Conservation (phyloP, 1,284 basidiomycete genomes). For the Megacollybia platyphylla region DNA sequence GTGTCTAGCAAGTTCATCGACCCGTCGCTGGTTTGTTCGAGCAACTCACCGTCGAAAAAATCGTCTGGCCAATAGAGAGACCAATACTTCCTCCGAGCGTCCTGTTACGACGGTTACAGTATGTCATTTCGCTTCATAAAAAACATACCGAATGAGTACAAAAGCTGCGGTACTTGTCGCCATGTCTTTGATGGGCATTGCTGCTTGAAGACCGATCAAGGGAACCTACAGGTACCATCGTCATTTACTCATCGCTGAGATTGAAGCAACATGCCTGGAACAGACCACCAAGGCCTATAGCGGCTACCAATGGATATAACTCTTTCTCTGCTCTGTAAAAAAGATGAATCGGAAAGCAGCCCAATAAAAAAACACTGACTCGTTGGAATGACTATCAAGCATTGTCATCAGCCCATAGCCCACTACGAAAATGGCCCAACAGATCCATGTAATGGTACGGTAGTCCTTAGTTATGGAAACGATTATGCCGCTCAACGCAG, state of each 20-base stretch:
- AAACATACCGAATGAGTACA: constrained; percentile 50
- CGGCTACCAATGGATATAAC: not conserved
- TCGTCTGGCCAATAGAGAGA: constrained; percentile 59
- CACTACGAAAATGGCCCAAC: constrained; percentile 40
- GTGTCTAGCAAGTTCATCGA: constrained; percentile 19
- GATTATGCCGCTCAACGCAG: constrained; percentile 48
- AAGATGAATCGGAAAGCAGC: not conserved
- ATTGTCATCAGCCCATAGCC: constrained; percentile 60
- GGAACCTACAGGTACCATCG: constrained; percentile 39
- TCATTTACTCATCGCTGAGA: not conserved
- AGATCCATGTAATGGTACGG: constrained; percentile 47
- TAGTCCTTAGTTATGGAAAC: constrained; percentile 51
- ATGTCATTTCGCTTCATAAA: not conserved
- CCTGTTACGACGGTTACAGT: constrained; percentile 16
- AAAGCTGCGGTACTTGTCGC: constrained; percentile 63
- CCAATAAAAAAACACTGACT: not conserved
- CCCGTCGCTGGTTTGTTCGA: not conserved
- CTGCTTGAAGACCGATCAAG: constrained; percentile 61
- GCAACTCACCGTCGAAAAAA: constrained; percentile 41
- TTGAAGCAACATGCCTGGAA: not conserved
- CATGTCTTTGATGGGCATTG: constrained; percentile 76
- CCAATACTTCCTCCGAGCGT: constrained; percentile 70
- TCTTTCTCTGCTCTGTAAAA: constrained; percentile 20
- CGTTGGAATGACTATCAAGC: constrained; percentile 25
- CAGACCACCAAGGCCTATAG: not conserved